Evolutionary conservation across 73 alveolate genomes (phyloP).

Genomic region (Strombidium stylifer): DNA sequence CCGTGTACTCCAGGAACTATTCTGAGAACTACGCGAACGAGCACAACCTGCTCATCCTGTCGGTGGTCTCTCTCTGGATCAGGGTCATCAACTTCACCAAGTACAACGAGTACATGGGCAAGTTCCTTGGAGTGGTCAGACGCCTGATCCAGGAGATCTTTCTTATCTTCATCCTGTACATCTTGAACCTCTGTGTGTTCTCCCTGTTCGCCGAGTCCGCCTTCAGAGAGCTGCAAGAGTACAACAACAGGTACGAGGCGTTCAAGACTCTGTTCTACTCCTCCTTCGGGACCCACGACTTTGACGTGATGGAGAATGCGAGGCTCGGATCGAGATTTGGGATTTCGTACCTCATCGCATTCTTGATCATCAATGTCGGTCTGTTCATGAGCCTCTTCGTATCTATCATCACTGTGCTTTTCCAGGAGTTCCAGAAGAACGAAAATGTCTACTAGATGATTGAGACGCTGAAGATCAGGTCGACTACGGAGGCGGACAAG

Average conservation of each 20-base stretch:
- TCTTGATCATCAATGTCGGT: constrained; percentile 27
- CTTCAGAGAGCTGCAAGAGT: constrained; percentile 34
- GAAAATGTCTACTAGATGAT: constrained; percentile 20
- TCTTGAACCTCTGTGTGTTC: constrained; percentile 28
- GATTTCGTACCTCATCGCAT: constrained; percentile 19
- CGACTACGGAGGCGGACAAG: constrained; percentile 42
- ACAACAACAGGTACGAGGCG: constrained; percentile 11
- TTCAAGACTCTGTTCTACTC: constrained; percentile 47
- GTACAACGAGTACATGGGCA: constrained; percentile 49
- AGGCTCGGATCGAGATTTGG: constrained; percentile 31
- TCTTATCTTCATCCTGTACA: constrained; percentile 29
- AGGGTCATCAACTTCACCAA: constrained; percentile 30
- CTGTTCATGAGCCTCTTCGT: constrained; percentile 16
- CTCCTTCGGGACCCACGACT: constrained; percentile 39
- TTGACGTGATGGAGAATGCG: constrained; percentile 19
- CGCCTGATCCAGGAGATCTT: constrained; percentile 22
- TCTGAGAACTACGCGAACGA: constrained; percentile 22
- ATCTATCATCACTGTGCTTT: constrained; percentile 27
- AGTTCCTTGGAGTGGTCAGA: constrained; percentile 33
- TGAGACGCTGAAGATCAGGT: constrained; percentile 49
- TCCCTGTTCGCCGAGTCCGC: constrained; percentile 38
- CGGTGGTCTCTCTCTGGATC: constrained; percentile 40
- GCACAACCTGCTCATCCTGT: constrained; percentile 14
- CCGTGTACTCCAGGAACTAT: constrained; percentile 13
- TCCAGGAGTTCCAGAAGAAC: constrained; percentile 7